Evolutionary conservation across 2,329 filamentous ascomycete species (phyloP), one percentile per base, ranked within the genome.

Genomic region (Fusarium citri): DNA sequence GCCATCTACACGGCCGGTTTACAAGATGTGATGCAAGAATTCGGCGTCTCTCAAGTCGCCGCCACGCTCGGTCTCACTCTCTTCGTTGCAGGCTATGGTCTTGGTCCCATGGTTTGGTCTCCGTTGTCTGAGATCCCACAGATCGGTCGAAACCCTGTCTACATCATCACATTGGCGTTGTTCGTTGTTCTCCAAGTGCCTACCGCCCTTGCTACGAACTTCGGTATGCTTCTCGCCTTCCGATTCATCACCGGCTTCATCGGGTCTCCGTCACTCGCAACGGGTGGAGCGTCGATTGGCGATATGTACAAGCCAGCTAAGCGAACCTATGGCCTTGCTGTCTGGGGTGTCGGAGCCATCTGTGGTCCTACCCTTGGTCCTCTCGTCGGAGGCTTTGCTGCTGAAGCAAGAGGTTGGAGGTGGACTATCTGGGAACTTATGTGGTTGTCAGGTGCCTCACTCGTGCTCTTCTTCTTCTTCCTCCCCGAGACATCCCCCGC

Each of bases 171-270:
- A 1, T 84, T 89, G 59, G 80, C 81, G n/a, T 79, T 89, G 26
- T 90, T 89, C 69, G 83, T 88, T 26, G 80, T 89, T 12, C 77
- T 90, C 1, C 82, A 82, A 14, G 78, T 90, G 0, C 85, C 87
- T 0, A 83, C 85, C 0, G 85, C 86, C 0, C 74, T 89, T 0
- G 85, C 85, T 1, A 77, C 84, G 31, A 87, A 87, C 75, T 86
- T 89, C 47, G 78, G 82, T 3, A 83, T 84, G 2, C 78, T 90
- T 9, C 78, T 88, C 22, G 84, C 86, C 1, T 77, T 85, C 9
- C 82, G 86, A 3, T 86, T 86, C 72, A 68, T 88, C 23, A 83
- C 83, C 8, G 86, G 85, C 2, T 86, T 87, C 76, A 81, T 75
- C 23, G 79, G 78, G 0, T 76, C 74, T 3, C 78, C 78, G 0